Conservation (phyloP, 2,329 filamentous ascomycete genomes). For the Cladophialophora psammophila region DNA sequence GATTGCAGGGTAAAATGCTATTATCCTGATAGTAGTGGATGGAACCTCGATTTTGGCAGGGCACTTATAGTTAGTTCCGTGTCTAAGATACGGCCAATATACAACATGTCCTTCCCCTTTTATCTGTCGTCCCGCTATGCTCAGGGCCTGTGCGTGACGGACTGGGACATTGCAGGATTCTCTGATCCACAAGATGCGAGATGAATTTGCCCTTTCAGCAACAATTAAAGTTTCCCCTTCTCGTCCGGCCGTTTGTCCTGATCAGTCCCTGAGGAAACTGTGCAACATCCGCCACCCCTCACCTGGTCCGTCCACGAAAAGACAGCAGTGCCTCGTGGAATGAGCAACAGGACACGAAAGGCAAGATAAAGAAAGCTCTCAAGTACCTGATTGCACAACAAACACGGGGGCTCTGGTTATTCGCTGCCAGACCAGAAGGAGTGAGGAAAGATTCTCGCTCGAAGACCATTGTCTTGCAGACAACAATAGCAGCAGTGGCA, state of each 20-base stretch:
- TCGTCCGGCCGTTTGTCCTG: neutral
- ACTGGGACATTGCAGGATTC: neutral
- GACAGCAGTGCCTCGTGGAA: neutral
- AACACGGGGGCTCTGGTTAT: neutral
- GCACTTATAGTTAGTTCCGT: neutral
- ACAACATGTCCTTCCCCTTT: neutral
- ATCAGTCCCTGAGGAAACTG: neutral
- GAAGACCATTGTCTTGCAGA: too few species aligned
- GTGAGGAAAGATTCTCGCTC: neutral
- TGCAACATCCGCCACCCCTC: neutral
- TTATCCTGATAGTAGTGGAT: neutral
- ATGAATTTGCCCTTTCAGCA: neutral
- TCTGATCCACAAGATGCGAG: neutral
- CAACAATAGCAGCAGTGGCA: too few species aligned
- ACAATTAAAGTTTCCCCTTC: neutral
- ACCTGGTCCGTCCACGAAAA: neutral
- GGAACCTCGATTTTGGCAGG: neutral
- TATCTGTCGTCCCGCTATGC: neutral
- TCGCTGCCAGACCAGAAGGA: neutral
- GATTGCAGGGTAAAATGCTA: conserved; percentile 13
- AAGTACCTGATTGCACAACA: neutral
- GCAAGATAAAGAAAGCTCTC: neutral
- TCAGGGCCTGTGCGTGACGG: neutral
- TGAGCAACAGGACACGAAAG: neutral
- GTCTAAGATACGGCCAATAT: neutral